Conservation (phyloP, 768 basidiomycete genomes). For the Kwoniella europaea region DNA sequence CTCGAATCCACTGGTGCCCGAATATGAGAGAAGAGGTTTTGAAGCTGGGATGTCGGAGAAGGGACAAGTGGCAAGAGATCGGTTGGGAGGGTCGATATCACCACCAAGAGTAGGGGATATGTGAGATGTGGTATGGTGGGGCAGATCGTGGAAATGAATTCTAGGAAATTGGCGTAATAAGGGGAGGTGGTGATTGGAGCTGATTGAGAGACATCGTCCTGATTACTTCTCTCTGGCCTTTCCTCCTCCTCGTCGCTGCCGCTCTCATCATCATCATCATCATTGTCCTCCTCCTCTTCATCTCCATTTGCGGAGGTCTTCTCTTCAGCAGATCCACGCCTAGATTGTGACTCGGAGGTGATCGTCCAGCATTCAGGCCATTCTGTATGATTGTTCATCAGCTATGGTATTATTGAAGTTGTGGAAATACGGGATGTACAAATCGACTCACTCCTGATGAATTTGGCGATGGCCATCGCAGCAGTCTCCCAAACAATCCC, state of each 20-base stretch:
- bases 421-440: neutral
- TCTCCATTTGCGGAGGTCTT: slow-evolving; percentile 37
- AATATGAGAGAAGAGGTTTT: slow-evolving; percentile 72
- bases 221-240: slow-evolving; percentile 55
- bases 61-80: slow-evolving; percentile 49
- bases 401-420: too few relatives aligned
- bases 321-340: slow-evolving; percentile 10
- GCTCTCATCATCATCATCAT: slow-evolving; percentile 56
- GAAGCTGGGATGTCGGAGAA: slow-evolving; percentile 55
- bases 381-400: slow-evolving; percentile 59
- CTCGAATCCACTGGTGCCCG: slow-evolving; percentile 80
- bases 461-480: slow-evolving; percentile 73
- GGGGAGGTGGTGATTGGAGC: slow-evolving; percentile 3
- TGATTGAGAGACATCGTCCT: slow-evolving; percentile 1
- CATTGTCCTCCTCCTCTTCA: slow-evolving; percentile 18
- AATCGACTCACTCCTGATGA: slow-evolving; percentile 68
- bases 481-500: slow-evolving; percentile 69
- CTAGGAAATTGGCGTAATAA: slow-evolving; percentile 75
- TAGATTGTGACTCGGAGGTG: slow-evolving; percentile 10
- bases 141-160: slow-evolving; percentile 78
- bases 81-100: slow-evolving; percentile 77
- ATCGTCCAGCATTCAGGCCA: slow-evolving; percentile 71
- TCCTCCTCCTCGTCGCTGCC: slow-evolving; percentile 60
- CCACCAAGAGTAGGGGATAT: slow-evolving; percentile 79
- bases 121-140: slow-evolving; percentile 76